Base-by-base conservation (phyloP, 306 rosid species). In the Vigna reflexopilosa region DNA sequence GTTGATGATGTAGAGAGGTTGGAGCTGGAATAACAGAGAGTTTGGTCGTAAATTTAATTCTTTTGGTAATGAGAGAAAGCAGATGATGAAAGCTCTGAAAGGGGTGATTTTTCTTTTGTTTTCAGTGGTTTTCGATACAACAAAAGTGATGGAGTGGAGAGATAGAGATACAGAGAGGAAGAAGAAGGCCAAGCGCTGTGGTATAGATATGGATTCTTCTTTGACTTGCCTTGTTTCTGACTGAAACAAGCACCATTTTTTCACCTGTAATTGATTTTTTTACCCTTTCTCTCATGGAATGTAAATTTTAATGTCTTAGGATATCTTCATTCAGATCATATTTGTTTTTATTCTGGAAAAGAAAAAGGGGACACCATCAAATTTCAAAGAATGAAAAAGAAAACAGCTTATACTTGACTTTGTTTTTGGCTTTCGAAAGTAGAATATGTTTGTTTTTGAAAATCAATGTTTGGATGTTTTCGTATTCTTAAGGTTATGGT, bases 241-340 rank as follows among this genome's bases (percentile, higher is more conserved):
- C 40, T 40, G 57, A 81, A 85, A 76, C 95, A 87, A 76, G 93
- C 91, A 70, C 77, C 85, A 81, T 73, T 83, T 89, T 86, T 83
- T 75, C 86, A 75, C 82, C 30, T 77, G 91, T 85, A 86, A 87
- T 88, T 87, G 89, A 86, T 78, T 84, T 65, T 61, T 56, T 63
- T 15, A 8, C 70, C 68, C 66, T 9, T 72, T 64, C 63, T 73
- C 81, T 63, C 20, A 51, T 77, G 84, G 84, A 76, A 72, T 88
- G 94, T 89, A 90, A 77, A 89, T 86, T 89, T 88, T 75, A 81
- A 67, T 77, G 61, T 75, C 22, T 67, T 61, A 79, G 90, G 90
- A 78, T 85, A 83, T 73, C 78, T 76, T 72, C 56, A 83, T 90
- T 89, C 52, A 80, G 47, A 77, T 85, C 76, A 74, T 77, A 56